Evolutionary conservation across 2,329 filamentous ascomycete species (phyloP), one percentile per base, ranked within the genome.

Genomic region (Macrophomina pseudophaseolina): DNA sequence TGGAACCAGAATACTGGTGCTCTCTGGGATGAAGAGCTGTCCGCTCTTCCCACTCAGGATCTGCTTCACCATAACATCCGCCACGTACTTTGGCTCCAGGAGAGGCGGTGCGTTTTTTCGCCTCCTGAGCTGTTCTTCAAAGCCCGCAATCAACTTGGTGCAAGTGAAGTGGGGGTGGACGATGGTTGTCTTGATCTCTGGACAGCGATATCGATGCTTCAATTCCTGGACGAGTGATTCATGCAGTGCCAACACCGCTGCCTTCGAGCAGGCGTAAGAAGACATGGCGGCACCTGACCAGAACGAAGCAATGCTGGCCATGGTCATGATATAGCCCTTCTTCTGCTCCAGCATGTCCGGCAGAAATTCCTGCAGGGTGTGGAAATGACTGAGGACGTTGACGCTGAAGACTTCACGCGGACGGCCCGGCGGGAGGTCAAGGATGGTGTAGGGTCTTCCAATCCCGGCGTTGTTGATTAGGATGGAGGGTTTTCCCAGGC

Each of bases 151-250:
- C 12, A 76, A 72, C 30, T 70, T 70, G 0, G 74, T 76, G 5
- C 67, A 54, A 38, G 74, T 72, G 72, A 72, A 76, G 3, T 68
- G 70, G 1, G 74, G 74, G 48, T 76, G 73, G 11, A 76, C 67
- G 16, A 70, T 71, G 1, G 72, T 73, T 1, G 72, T 75, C 62
- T 73, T 73, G 28, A 76, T 75, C 32, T 69, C 66, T 28, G 67
- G 52, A 30, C 73, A 56, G 23, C 28, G 35, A 23, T 66, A 68
- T 73, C 74, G 58, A 52, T 74, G 71, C 33, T 75, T 76, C 30
- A 82, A 72, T 67, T 83, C 81, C 38, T 78, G 74, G 16, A 69
- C 73, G 14, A 82, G 77, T 5, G 64, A 79, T 75, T 76, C 74
- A 52, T 68, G 72, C 12, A 76, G 53, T 54, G 72, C 73, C 23